These are phyloP conservation scores for Colletotrichum euphorbiae DNA, from an alignment of 2,329 filamentous ascomycete species.

Conservation along the genomic window DNA sequence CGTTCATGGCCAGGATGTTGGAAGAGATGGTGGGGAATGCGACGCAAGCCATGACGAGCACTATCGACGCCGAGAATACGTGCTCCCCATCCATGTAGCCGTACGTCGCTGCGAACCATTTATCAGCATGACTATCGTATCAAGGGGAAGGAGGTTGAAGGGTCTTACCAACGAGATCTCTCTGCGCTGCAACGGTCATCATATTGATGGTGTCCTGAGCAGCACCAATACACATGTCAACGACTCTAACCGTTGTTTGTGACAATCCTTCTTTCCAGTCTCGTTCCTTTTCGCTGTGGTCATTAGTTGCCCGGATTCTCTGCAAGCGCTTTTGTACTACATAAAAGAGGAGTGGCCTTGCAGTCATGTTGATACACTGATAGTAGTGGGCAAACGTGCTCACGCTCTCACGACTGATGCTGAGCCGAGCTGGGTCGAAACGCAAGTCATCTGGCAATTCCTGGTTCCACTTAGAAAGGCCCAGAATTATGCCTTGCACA, in stretches of 20 bases:
- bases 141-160: not conserved
- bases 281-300: slow-evolving; percentile 29
- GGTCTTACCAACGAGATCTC: slow-evolving; percentile 60
- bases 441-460: slow-evolving; percentile 60
- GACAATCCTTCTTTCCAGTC: slow-evolving; percentile 44
- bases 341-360: slow-evolving; percentile 46
- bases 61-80: slow-evolving; percentile 47
- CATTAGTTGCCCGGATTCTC: slow-evolving; percentile 25
- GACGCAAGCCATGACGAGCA: slow-evolving; percentile 51
- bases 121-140: not conserved
- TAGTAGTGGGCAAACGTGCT: slow-evolving; percentile 49
- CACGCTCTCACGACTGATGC: slow-evolving; percentile 61
- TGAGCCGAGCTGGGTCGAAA: slow-evolving; percentile 59
- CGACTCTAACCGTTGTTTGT: slow-evolving; percentile 47
- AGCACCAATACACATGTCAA: slow-evolving; percentile 49
- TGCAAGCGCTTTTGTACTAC: slow-evolving; percentile 47
- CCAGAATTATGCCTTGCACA: slow-evolving; percentile 62
- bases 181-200: slow-evolving; percentile 40
- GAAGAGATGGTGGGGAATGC: slow-evolving; percentile 59
- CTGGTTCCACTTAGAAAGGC: slow-evolving; percentile 62
- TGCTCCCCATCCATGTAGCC: slow-evolving; percentile 51
- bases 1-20: slow-evolving; percentile 58
- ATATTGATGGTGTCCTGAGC: slow-evolving; percentile 46
- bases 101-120: slow-evolving; percentile 44
- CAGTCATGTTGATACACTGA: slow-evolving; percentile 52